Conservation (phyloP, 768 basidiomycete genomes). For the Mycena albidolilacea region DNA sequence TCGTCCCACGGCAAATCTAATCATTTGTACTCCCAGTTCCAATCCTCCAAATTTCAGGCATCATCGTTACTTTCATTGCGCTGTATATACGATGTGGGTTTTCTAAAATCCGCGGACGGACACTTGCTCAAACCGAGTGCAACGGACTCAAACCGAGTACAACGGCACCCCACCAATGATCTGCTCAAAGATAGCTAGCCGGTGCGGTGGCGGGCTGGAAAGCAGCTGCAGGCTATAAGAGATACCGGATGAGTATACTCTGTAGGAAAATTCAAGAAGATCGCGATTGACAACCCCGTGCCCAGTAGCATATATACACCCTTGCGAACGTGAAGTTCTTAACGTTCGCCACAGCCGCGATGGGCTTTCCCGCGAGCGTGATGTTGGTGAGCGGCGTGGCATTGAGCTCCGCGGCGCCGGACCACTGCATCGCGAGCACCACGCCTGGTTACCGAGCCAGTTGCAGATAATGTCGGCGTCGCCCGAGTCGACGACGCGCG, state of each 20-base stretch:
- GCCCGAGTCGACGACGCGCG: constrained; percentile 56
- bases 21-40: too few species aligned
- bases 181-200: constrained; percentile 70
- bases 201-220: constrained; percentile 69
- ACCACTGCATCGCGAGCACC: constrained; percentile 61
- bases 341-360: constrained; percentile 74
- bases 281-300: constrained; percentile 67
- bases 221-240: constrained; percentile 59
- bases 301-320: constrained; percentile 65
- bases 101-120: background rate
- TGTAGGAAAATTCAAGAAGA: background rate
- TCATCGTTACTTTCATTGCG: too few species aligned
- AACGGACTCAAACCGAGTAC: constrained; percentile 59
- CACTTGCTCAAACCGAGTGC: too few species aligned
- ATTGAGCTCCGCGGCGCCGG: constrained; percentile 55
- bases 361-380: constrained; percentile 64
- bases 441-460: constrained; percentile 63
- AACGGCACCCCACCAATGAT: constrained; percentile 65
- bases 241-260: background rate
- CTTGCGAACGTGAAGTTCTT: constrained; percentile 78
- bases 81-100: background rate
- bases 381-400: constrained; percentile 64
- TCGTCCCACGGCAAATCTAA: too few species aligned
- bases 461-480: constrained; percentile 67
- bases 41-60: too few species aligned